Conservation (phyloP, 352 stramenopile genomes). For the Saprolegnia parasitica region DNA sequence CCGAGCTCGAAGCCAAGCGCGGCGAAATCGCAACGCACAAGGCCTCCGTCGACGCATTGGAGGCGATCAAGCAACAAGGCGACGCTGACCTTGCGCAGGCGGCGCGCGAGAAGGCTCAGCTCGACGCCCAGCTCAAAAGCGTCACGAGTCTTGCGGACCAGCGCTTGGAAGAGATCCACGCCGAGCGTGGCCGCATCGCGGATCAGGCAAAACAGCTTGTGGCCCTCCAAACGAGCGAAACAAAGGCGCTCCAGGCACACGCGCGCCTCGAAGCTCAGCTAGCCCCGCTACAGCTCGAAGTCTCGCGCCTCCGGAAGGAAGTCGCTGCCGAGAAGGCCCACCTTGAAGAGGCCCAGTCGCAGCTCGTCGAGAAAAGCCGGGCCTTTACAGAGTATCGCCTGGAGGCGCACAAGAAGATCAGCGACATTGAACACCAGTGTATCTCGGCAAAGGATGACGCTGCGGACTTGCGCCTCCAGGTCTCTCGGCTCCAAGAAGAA, state of each 20-base stretch:
- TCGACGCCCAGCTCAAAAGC: conserved; percentile 47
- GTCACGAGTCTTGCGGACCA: conserved; percentile 50
- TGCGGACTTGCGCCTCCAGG: conserved; percentile 32
- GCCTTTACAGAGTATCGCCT: conserved; percentile 57
- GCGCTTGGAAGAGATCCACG: conserved; percentile 54
- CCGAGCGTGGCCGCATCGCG: conserved; percentile 43
- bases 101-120: conserved; percentile 48
- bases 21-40: conserved; percentile 34
- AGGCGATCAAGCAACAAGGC: conserved; percentile 31
- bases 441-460: conserved; percentile 53
- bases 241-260: conserved; percentile 55
- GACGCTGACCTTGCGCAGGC: conserved; percentile 37
- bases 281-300: conserved; percentile 44
- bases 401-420: conserved; percentile 43
- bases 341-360: conserved; percentile 53
- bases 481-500: conserved; percentile 57
- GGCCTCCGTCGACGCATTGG: conserved; percentile 31
- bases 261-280: conserved; percentile 58
- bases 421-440: conserved; percentile 48
- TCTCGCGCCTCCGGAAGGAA: conserved; percentile 51
- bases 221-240: conserved; percentile 51
- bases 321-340: conserved; percentile 49
- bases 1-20: conserved; percentile 37
- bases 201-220: conserved; percentile 55
- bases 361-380: conserved; percentile 62